Base-by-base conservation (phyloP, 1,284 basidiomycete genomes). In the Taiwanofungus camphoratus region DNA sequence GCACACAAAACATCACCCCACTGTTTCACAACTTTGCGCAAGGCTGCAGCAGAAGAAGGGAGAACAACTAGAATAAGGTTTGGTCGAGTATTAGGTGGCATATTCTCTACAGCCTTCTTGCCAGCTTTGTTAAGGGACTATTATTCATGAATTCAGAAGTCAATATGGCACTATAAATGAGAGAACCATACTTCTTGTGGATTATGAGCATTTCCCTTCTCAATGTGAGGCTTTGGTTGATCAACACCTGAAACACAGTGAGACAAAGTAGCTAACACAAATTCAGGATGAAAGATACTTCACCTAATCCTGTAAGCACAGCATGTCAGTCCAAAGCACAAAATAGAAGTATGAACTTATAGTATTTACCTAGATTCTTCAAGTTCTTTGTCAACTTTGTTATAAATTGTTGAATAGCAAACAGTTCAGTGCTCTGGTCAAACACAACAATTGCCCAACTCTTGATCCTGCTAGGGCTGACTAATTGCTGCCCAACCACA, bases 1-100 rank as follows among this genome's bases (percentile, higher is more conserved):
- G 60, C 61, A 12, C 32, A 33, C 3, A 32, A 12, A 16, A 63
- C 52, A 49, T 74, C 73, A 0, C 72, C 71, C 67, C 68, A 74
- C 36, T 63, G 54, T 49, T 76, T 76, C 35, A 75, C 60, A 0
- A 39, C 38, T 22, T 55, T 54, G 23, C 64, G 50, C 6, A 68
- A 51, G 2, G 57, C 56, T 2, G 57, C 58, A 6, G 65, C 68
- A 34, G 58, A 58, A 7, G 56, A 42, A 3, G 61, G 59, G 2
- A 63, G 51, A 12, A 63, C 41, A 6, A 54, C 58, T 0, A 63
- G 4, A 5, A 63, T 34, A 5, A 63, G 38, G 3, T 39, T 30
- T 0, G 54, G 54, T 19, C 30, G 64, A 0, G 73, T 51, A 36
- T 62, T 65, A n/a, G n/a, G 29, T 8, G 18, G 11, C 22, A 33